Evolutionary conservation across 1,284 basidiomycete genomes (phyloP), one percentile per base, ranked within the genome.

Genomic region (Uromyces viciae-fabae): DNA sequence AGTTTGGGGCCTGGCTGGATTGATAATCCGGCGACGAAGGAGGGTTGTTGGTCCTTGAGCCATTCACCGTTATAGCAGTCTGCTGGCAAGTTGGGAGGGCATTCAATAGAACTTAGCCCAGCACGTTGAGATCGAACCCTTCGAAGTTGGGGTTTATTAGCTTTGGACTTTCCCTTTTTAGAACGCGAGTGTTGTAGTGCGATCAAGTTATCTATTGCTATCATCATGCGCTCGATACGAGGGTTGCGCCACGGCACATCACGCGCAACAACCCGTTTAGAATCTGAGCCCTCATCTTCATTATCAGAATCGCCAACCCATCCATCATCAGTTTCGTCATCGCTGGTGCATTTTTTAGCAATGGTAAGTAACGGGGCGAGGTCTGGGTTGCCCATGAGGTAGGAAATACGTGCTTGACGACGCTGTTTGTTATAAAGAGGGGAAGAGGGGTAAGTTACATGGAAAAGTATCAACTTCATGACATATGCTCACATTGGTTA

Each of bases 311-410:
- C 56, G 28, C 9, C 56, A 25, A 22, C 28, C 28, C 19, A 22
- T 31, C 25, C 25, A 11, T 60, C 19, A 14, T 60, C 68, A 31
- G 33, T 71, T 31, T 71, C 68, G 43, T 71, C 40, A 46, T 71
- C 22, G 38, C 68, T 71, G n/a, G 17, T 43, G 42, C 68, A 71
- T 71, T 71, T 40, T 40, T 71, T 40, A 15, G 43, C 42, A 40
- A 71, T 56, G 54, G 22, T 56, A 38, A 46, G 9, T 15, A 69
- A 46, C 0, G 33, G 33, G 28, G 38, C 28, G 0, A 69, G 28
- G 0, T 11, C 0, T 3, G 3, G 38, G 14, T 69, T 11, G 22
- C 17, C 38, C 0, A 69, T 31, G 17, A 56, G 7, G 31, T 28
- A 56, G 5, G 8, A 19, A n/a, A 56, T 28, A 56, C 54, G 54